These are phyloP conservation scores for Aeschynomene evenia DNA, from an alignment of 306 rosid genomes.

Conservation along the genomic window DNA sequence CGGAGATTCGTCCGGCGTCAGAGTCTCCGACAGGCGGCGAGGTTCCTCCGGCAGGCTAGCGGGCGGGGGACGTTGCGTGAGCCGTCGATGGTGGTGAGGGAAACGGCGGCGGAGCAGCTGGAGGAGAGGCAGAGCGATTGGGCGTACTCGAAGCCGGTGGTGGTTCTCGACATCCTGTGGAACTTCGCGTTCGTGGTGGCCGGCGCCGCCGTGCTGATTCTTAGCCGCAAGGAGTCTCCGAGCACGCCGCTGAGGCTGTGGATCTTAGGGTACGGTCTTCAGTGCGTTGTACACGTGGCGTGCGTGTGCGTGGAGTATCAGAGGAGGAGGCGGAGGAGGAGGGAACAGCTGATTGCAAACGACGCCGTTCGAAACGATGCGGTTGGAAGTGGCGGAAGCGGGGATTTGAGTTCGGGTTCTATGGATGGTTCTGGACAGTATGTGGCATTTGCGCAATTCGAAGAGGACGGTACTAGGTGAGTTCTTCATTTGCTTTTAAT, in stretches of 20 bases:
- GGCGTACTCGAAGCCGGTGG: conserved; percentile 97
- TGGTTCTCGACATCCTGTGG: conserved; percentile 81
- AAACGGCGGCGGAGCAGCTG: conserved; percentile 91
- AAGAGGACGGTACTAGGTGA: conserved; percentile 63
- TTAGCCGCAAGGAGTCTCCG: conserved; percentile 64
- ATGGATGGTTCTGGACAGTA: conserved; percentile 51
- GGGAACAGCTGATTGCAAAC: conserved; percentile 5
- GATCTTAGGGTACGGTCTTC: conserved; percentile 76
- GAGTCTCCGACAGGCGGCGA: conserved; percentile 86
- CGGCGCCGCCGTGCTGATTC: conserved; percentile 53
- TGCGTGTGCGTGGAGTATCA: conserved; percentile 73
- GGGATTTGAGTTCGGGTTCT: conserved; percentile 45
- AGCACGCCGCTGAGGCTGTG: conserved; percentile 69
- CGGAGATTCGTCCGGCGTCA: conserved; percentile 59
- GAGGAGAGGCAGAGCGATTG: conserved; percentile 97
- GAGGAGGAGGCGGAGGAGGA: conserved; percentile 42
- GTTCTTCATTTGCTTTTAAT: not conserved
- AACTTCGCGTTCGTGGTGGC: conserved; percentile 71
- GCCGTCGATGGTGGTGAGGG: conserved; percentile 91
- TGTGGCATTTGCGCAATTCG: conserved; percentile 45
- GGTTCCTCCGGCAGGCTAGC: conserved; percentile 87
- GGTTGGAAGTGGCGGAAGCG: conserved; percentile 34
- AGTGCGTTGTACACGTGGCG: conserved; percentile 65
- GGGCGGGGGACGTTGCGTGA: conserved; percentile 83
- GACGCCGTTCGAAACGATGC: conserved; percentile 30